These are phyloP conservation scores for Leishmania martiniquensis DNA, from an alignment of 208 protist genomes.

Conservation along the genomic window DNA sequence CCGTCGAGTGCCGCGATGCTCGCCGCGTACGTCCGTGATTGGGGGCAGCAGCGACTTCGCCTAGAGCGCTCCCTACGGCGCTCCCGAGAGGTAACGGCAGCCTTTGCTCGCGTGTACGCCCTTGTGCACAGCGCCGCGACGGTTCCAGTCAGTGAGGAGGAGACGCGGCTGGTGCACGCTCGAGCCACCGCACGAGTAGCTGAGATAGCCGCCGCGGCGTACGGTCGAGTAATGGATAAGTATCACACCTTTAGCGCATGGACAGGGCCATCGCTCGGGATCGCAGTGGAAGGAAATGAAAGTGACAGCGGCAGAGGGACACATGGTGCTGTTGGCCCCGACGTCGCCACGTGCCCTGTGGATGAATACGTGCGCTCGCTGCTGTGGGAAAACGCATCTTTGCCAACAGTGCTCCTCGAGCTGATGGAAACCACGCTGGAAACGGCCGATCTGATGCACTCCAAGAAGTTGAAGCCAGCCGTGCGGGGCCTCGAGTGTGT, in stretches of 20 bases:
- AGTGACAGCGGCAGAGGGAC: neutral
- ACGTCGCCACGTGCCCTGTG: slow-evolving; percentile 2
- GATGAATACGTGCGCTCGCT: slow-evolving; percentile 13
- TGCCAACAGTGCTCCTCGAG: neutral
- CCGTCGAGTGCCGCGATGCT: slow-evolving; percentile 25
- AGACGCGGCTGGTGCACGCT: slow-evolving; percentile 14
- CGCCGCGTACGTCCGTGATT: slow-evolving; percentile 12
- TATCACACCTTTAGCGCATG: slow-evolving; percentile 24
- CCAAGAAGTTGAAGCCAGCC: slow-evolving; percentile 5
- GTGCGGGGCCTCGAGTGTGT: slow-evolving; percentile 29
- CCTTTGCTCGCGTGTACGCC: slow-evolving; percentile 13
- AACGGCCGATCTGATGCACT: slow-evolving; percentile 17
- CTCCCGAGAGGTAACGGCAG: slow-evolving; percentile 26
- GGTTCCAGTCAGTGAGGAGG: neutral
- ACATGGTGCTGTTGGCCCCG: slow-evolving; percentile 12
- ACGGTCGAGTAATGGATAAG: slow-evolving; percentile 34
- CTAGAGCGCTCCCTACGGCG: slow-evolving; percentile 33
- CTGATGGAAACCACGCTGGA: slow-evolving; percentile 12
- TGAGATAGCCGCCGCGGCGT: slow-evolving; percentile 14
- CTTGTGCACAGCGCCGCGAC: slow-evolving; percentile 9
- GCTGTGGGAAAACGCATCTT: slow-evolving; percentile 15
- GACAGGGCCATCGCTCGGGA: slow-evolving; percentile 24
- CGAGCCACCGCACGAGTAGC: slow-evolving; percentile 15
- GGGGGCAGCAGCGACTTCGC: slow-evolving; percentile 23
- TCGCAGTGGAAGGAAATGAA: neutral